Conservation (phyloP, 371 early-diverging fungal species). For the Mortierella sp. region DNA sequence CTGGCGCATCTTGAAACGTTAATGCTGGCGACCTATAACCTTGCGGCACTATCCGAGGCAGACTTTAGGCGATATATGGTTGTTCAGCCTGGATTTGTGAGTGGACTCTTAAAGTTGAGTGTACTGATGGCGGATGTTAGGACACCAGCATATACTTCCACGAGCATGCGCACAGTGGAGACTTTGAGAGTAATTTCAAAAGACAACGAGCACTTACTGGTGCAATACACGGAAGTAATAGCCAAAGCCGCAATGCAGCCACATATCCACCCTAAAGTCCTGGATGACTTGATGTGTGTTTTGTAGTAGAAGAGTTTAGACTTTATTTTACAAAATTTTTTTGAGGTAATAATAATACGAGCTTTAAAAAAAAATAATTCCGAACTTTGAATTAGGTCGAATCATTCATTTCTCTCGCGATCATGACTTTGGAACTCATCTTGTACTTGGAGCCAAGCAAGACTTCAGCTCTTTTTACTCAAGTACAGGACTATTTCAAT, state of each 20-base stretch:
- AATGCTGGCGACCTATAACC: constrained; percentile 68
- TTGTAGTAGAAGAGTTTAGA: constrained; percentile 16
- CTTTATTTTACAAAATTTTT: neutral
- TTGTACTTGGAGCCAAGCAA: constrained; percentile 36
- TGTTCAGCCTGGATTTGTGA: constrained; percentile 58
- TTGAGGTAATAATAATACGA: neutral
- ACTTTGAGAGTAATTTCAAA: constrained; percentile 48
- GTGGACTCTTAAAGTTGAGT: constrained; percentile 63
- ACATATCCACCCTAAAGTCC: constrained; percentile 40
- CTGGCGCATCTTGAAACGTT: constrained; percentile 68
- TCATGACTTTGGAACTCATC: constrained; percentile 28
- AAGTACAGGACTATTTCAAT: constrained; percentile 10
- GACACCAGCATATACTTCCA: constrained; percentile 43
- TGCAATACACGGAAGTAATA: constrained; percentile 54
- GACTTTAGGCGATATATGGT: constrained; percentile 57
- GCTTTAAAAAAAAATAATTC: neutral
- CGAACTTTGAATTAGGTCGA: neutral
- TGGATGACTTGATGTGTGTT: constrained; percentile 54
- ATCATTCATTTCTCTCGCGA: constrained; percentile 1
- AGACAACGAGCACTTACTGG: constrained; percentile 51
- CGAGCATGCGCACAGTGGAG: constrained; percentile 53
- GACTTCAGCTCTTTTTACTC: constrained; percentile 14
- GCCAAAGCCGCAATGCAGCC: constrained; percentile 56
- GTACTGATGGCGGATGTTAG: constrained; percentile 67
- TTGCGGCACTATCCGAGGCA: constrained; percentile 60